Evolutionary conservation across 208 protist genomes (phyloP), one percentile per base, ranked within the genome.

Genomic region (Lotmaria passim): DNA sequence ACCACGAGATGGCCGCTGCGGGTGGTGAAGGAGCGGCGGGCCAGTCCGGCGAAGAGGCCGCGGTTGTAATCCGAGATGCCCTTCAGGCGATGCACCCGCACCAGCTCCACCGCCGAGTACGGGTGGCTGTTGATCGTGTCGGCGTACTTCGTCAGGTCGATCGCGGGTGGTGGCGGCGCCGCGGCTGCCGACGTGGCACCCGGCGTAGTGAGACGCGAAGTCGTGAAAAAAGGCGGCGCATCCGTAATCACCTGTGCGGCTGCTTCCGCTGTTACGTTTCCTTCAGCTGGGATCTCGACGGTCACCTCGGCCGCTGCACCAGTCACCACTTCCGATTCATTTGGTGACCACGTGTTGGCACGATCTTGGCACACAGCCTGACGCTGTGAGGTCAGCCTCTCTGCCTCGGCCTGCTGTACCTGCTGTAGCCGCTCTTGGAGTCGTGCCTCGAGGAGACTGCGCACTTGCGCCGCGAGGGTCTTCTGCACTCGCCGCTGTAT

Each of bases 41-140:
- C 66, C 39, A 87, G 69, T 11, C 64, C 78, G 0, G 83, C 83
- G 39, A 83, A 88, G 23, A 94, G 61, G 21, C 83, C 82, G 33
- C 89, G 78, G 73, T 94, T 82, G 79, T 94, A 75, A 23, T 90
- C 63, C 2, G 85, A 78, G 0, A 85, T 38, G 17, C 78, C 79
- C 43, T 79, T 55, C 30, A 94, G 74, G 0, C 83, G 78, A 33
- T 83, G 69, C 28, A 89, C 73, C 7, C 83, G 79, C 30, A 89
- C 71, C 31, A 86, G 63, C 28, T 86, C 73, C 14, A 86, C 55
- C 0, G 61, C 57, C 11, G 69, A 68, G 71, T 64, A 69, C 7
- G 48, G 43, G 60, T 68, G 17, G 12, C 23, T 64, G 34, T 62
- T 43, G n/a, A 51, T 19, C 0, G 50, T 53, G 14, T 46, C 31